These are phyloP conservation scores for Wilhelminamyces savonicus DNA, from an alignment of 805 yeast species.

Conservation along the genomic window DNA sequence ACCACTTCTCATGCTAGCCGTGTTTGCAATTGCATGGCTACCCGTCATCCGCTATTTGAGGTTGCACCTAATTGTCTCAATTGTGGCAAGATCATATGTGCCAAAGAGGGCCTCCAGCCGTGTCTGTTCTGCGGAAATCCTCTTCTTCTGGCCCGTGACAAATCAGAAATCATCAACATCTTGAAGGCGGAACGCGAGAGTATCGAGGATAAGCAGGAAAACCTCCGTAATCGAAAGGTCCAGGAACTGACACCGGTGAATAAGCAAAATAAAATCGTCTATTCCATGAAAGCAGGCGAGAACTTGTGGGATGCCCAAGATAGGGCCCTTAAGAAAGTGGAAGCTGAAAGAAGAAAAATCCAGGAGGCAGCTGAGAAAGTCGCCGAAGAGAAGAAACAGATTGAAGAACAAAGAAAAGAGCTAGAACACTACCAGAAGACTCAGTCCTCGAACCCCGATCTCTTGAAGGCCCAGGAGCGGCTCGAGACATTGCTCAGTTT, in stretches of 20 bases:
- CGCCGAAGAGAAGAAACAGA: slow-evolving; percentile 21
- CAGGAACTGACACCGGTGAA: slow-evolving; percentile 10
- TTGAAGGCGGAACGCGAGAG: slow-evolving; percentile 47
- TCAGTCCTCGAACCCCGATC: slow-evolving; percentile 47
- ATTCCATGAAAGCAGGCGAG: slow-evolving; percentile 52
- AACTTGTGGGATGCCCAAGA: slow-evolving; percentile 68
- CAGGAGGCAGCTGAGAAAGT: slow-evolving; percentile 15
- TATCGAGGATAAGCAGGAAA: slow-evolving; percentile 15
- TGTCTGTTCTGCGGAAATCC: slow-evolving; percentile 78
- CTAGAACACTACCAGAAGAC: slow-evolving; percentile 37
- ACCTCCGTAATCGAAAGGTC: slow-evolving; percentile 10
- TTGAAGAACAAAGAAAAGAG: slow-evolving; percentile 37
- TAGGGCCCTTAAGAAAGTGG: slow-evolving; percentile 52
- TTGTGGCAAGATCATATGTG: slow-evolving; percentile 92
- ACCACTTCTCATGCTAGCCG: slow-evolving; percentile 4
- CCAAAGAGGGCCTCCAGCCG: slow-evolving; percentile 83
- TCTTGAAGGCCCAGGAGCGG: slow-evolving; percentile 64
- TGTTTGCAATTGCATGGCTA: slow-evolving; percentile 78
- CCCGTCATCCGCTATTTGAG: slow-evolving; percentile 81
- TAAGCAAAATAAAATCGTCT: slow-evolving; percentile 40
- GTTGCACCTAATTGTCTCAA: slow-evolving; percentile 89
- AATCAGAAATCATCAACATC: slow-evolving; percentile 46
- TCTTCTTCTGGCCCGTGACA: slow-evolving; percentile 58
- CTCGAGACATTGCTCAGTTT: slow-evolving; percentile 69
- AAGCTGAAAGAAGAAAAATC: slow-evolving; percentile 29